Base-by-base conservation (phyloP, 2,329 filamentous ascomycete genomes). In the Alternaria rosae region DNA sequence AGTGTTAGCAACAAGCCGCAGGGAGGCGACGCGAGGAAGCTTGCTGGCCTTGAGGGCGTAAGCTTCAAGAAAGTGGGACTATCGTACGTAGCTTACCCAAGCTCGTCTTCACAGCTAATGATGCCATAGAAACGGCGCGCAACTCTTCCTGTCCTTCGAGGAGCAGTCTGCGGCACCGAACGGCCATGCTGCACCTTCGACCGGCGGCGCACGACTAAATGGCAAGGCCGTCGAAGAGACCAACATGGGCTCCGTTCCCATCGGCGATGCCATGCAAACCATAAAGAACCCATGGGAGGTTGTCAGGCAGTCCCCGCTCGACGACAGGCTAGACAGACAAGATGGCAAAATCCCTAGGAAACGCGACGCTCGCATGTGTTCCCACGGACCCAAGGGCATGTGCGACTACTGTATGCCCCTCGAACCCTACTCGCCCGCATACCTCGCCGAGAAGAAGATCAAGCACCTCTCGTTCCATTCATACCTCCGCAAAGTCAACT, bases 391-490 rank as follows among this genome's bases (percentile, higher is more conserved):
- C 54, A 98, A 97, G 81, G 95, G 95, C 78, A 99, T 99, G 95
- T 99, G 95, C 80, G 95, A 99, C 81, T 96, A 97, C 81, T 99
- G 95, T 82, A 97, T 97, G 88, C 96, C 96, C 0, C 82, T 98
- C 53, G 95, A 99, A 75, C 95, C 95, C 1, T 99, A 97, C 80
- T 90, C 96, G 74, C 80, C 91, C n/a, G 89, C 89, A 58, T 97
- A 97, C 73, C 86, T 99, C 17, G 88, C 88, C 28, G 94, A 99
- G 72, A 96, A 94, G 85, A 97, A 97, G 85, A 97, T 99, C 86
- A 99, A 99, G 80, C 97, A 99, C 80, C 85, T 95, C 26, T 98
- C 95, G 0, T 97, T 98, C 82, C 95, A 99, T 80, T 92, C 94
- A 5, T 90, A 98, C 78, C 85, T 99, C 47, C 89, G 94, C 68